Conservation (phyloP, 306 rosid genomes). For the Prunus salicina region DNA sequence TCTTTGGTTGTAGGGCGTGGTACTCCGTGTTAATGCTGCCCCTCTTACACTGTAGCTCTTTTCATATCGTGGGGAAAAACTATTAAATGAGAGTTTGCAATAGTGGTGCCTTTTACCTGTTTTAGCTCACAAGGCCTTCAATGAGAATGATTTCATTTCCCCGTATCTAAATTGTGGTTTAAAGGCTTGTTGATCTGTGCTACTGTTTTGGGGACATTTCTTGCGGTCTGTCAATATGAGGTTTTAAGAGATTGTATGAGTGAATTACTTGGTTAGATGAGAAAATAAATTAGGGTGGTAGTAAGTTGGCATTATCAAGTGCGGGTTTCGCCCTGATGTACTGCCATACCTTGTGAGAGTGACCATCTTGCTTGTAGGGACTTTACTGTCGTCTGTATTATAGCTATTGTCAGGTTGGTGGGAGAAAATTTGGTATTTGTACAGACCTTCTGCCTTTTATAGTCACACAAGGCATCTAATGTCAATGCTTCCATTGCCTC, state of each 20-base stretch:
- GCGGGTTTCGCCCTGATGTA: neutral
- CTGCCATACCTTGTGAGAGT: neutral
- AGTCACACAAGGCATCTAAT: neutral
- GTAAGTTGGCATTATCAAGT: neutral
- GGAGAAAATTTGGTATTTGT: neutral
- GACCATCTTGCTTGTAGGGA: neutral
- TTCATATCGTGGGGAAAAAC: neutral
- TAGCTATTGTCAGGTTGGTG: neutral
- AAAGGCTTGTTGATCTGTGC: neutral
- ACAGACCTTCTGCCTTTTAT: neutral
- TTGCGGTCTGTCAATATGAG: neutral
- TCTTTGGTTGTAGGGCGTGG: conserved; percentile 10
- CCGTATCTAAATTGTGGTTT: neutral
- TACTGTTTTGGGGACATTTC: neutral
- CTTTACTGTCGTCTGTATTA: neutral
- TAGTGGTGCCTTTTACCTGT: conserved; percentile 1
- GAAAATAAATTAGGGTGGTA: neutral
- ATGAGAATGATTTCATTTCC: neutral
- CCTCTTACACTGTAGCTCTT: neutral
- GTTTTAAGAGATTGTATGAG: neutral
- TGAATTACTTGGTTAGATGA: neutral
- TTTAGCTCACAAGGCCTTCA: neutral
- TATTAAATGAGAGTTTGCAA: neutral
- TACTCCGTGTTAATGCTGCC: neutral
- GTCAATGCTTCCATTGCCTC: neutral